Evolutionary conservation across 306 rosid species (phyloP).

Genomic region (Ceratonia siliqua): DNA sequence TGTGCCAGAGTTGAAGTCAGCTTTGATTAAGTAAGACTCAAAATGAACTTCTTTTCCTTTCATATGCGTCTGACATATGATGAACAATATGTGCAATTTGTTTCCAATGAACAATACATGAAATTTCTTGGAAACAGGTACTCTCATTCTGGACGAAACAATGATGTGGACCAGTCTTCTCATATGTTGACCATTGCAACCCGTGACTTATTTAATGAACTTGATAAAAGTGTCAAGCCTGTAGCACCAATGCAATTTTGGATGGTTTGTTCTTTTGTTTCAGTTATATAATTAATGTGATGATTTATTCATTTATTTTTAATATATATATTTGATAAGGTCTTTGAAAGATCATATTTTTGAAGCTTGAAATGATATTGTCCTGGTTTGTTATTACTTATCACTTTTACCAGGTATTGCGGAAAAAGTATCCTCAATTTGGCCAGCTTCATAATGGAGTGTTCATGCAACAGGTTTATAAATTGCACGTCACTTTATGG

Average conservation of each 20-base stretch:
- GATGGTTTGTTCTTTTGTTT: conserved; percentile 67
- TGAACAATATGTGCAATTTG: conserved; percentile 31
- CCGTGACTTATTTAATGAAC: conserved; percentile 83
- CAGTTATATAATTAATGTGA: conserved; percentile 13
- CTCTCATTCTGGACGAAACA: conserved; percentile 69
- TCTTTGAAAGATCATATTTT: conserved; percentile 3
- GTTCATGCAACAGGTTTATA: conserved; percentile 94
- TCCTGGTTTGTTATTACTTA: conserved; percentile 33
- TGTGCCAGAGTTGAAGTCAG: conserved; percentile 97
- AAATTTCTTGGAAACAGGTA: conserved; percentile 56
- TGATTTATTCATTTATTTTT: not conserved
- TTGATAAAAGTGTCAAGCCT: conserved; percentile 88
- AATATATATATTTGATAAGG: not conserved
- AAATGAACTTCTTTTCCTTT: conserved; percentile 27
- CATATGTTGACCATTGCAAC: conserved; percentile 89
- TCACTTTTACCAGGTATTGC: conserved; percentile 65
- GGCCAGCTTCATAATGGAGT: conserved; percentile 87
- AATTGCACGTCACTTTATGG: conserved; percentile 22
- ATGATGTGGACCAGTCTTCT: conserved; percentile 92
- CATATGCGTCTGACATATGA: conserved; percentile 20
- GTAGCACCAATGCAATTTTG: conserved; percentile 99
- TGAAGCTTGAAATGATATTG: not conserved
- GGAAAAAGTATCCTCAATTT: conserved; percentile 96
- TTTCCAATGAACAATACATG: conserved; percentile 28
- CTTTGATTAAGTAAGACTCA: conserved; percentile 72